phyloP scores from a whole-genome alignment of 768 basidiomycete species.

The Psilocybe sp. region DNA sequence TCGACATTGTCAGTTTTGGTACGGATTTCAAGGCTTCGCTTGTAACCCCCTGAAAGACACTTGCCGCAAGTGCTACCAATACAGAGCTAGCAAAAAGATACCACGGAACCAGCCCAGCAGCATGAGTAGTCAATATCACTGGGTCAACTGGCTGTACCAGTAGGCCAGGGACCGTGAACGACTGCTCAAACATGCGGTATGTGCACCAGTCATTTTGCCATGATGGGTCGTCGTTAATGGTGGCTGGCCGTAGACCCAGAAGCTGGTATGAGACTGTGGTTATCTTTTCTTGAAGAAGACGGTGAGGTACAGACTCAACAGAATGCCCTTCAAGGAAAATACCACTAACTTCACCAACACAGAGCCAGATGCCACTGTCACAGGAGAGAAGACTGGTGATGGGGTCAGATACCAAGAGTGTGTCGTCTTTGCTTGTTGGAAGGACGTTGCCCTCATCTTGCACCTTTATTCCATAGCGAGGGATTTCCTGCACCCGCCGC shows the following conservation, averaged over 20 bases:
- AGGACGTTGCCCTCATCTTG: background rate
- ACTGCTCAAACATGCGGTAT: conserved; percentile 9
- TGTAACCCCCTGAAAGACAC: conserved; percentile 15
- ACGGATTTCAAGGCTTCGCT: conserved; percentile 13
- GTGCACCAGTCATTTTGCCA: conserved; percentile 24
- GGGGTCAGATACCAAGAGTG: conserved; percentile 20
- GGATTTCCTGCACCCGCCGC: conserved; percentile 14
- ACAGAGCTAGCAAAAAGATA: conserved; percentile 23
- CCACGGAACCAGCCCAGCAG: conserved; percentile 5
- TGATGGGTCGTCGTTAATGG: conserved; percentile 15
- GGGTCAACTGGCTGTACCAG: conserved; percentile 25
- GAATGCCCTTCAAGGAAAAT: conserved; percentile 17
- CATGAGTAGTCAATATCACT: conserved; percentile 5
- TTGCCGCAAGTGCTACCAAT: conserved; percentile 17
- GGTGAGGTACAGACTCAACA: conserved; percentile 11
- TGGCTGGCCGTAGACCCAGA: conserved; percentile 18
- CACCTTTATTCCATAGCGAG: conserved; percentile 1
- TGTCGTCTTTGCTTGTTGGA: background rate
- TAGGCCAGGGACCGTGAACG: conserved; percentile 19
- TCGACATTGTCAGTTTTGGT: conserved; percentile 13
- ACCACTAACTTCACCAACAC: conserved; percentile 24
- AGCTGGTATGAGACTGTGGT: conserved; percentile 21
- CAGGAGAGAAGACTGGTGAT: conserved; percentile 20
- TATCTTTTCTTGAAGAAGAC: conserved; percentile 16
- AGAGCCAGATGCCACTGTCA: conserved; percentile 22